Evolutionary conservation across 2,329 filamentous ascomycete species (phyloP).

Genomic region (Hysterium pulicare): DNA sequence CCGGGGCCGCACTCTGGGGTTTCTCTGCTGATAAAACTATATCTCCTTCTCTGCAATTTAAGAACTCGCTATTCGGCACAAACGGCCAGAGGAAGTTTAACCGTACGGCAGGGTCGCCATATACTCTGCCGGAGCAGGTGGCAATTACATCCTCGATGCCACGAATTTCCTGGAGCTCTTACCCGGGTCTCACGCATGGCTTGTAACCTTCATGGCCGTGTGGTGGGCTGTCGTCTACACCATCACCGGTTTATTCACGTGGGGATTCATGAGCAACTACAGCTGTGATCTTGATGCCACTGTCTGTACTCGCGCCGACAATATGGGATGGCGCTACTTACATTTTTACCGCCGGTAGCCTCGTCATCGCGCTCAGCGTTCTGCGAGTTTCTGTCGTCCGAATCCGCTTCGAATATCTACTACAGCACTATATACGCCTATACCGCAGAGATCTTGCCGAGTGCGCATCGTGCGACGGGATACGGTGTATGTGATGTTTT

Average conservation of each 20-base stretch:
- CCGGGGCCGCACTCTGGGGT: conserved; percentile 34
- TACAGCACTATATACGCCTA: conserved; percentile 22
- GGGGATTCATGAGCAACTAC: conserved; percentile 46
- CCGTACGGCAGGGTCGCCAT: conserved; percentile 14
- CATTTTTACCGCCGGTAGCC: conserved; percentile 17
- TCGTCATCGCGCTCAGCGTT: conserved; percentile 17
- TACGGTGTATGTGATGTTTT: conserved; percentile 21
- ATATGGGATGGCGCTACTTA: conserved; percentile 25
- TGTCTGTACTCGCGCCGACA: conserved; percentile 10
- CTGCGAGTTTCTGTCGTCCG: conserved; percentile 15
- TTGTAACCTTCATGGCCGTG: conserved; percentile 20
- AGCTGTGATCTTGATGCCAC: conserved; percentile 8
- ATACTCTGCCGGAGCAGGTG: conserved; percentile 22
- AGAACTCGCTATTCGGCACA: no score
- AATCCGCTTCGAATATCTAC: conserved; percentile 19
- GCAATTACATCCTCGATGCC: conserved; percentile 24
- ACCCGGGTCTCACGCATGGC: conserved; percentile 14
- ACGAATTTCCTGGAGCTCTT: conserved; percentile 26
- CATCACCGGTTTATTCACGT: conserved; percentile 25
- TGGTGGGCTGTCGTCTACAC: conserved; percentile 23
- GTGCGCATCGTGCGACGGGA: conserved; percentile 18
- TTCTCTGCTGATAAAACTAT: conserved; percentile 15
- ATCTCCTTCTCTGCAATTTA: conserved; percentile 16
- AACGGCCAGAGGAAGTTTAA: no score
- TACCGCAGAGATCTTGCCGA: conserved; percentile 18